Evolutionary conservation across 768 basidiomycete species (phyloP), one percentile per base, ranked within the genome.

Genomic region (Pulveroboletus sp.): DNA sequence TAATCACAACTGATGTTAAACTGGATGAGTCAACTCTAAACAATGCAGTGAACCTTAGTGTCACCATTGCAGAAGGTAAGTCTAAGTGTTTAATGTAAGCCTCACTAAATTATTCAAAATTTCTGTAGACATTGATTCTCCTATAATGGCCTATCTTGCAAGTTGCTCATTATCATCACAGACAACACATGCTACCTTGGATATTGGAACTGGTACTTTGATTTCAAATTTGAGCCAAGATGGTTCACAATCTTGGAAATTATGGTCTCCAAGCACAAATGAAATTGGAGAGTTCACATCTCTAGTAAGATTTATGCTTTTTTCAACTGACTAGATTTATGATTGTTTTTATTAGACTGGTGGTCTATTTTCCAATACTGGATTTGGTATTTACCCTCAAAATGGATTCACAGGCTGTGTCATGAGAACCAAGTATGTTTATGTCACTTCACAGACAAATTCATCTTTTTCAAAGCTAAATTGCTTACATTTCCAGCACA

Each of bases 1-100:
- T 56, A 2, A 38, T 49, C 1, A 56, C 58, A 31, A 50, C 58
- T 8, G 23, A 14, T 31, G 3, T 57, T 23, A 29, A 53, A 11
- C 10, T 49, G 9, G 38, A 59, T 21, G 16, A 3, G 14, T 45
- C 50, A 36, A 9, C 38, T 35, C 0, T 2, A 6, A 19, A 34
- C 0, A 43, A 12, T n/a, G 14, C 23, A 6, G 19, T 9, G 4
- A 6, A 19, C 20, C 10, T 43, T 3, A 40, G 16, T 38, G 20
- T 47, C 11, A 36, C 42, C 1, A 21, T 40, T 37, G 39, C 45
- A 45, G 1, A 7, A 29, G 24, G 40, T 43, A 7, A 2, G 4
- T 9, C 5, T 1, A 16, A 2, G 25, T 11, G 6, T 6, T 36
- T 3, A 1, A 24, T 1, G 2, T n/a, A n/a, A n/a, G n/a, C n/a